Evolutionary conservation across 768 basidiomycete species (phyloP), one percentile per base, ranked within the genome.

Genomic region (Hemileccinum rubropunctum): DNA sequence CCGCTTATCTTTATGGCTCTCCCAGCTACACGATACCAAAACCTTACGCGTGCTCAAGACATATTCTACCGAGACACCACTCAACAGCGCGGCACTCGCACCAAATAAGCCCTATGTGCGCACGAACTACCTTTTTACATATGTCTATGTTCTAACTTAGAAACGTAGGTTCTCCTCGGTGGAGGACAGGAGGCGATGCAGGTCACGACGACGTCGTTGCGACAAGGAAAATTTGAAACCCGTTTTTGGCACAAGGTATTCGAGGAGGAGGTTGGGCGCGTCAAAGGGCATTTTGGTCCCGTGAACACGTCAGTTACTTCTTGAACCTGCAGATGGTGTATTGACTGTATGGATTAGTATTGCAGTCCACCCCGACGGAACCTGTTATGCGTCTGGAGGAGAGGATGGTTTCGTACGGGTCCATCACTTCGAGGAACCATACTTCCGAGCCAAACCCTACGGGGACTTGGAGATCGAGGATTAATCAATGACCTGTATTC

Each of bases 101-200:
- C 90, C 90, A 7, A 77, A 78, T 50, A 80, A 84, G 59, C 95
- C 95, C 42, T 98, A 94, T 63, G 91, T 90, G 50, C 56, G 82
- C 3, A 27, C 26, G 20, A n/a, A 15, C 14, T 28, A 18, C 36
- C 14, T 50, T 28, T 17, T n/a, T 12, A 10, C 20, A 13, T 8
- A 20, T 0, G 34, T 47, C 36, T 6, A 2, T 26, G 15, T 28
- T 38, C 13, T 26, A n/a, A 40, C 34, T 13, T 18, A 4, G 8
- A 4, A 3, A 47, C 30, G 36, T 48, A 93, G 90, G 79, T 95
- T 37, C 80, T 98, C 28, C 76, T 97, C 20, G 97, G 97, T 38
- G 95, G 97, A 68, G 97, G 97, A 37, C 97, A 98, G 71, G 95
- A 97, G 66, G 97, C 97, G 4, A 95, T 93, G 92, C 84, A 75